Conservation (phyloP, 2,329 filamentous ascomycete genomes). For the Ophioceras dolichostomum region DNA sequence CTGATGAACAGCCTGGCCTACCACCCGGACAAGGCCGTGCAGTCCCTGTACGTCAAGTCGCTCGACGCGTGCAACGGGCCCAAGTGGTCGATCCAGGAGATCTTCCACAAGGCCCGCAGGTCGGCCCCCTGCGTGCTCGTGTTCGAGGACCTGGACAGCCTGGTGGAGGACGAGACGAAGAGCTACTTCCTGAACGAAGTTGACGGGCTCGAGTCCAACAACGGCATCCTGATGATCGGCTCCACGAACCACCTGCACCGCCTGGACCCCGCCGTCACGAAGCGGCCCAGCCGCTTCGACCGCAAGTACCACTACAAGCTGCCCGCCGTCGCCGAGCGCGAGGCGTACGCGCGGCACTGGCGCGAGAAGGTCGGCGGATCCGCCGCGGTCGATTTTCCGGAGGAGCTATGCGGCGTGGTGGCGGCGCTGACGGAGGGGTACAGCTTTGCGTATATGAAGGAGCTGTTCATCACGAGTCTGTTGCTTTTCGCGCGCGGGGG, state of each 20-base stretch:
- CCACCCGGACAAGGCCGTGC: conserved; percentile 26
- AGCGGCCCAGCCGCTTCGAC: conserved; percentile 41
- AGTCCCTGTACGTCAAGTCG: conserved; percentile 38
- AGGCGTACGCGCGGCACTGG: conserved; percentile 39
- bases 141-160: conserved; percentile 46
- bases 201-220: conserved; percentile 43
- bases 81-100: conserved; percentile 29
- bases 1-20: conserved; percentile 41
- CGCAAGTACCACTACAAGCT: conserved; percentile 40
- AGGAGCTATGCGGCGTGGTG: conserved; percentile 5
- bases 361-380: conserved; percentile 15
- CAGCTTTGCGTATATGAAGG: conserved; percentile 9
- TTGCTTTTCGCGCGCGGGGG: conserved; percentile 2
- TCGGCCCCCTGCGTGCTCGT: conserved; percentile 44
- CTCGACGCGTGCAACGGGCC: conserved; percentile 29
- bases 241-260: conserved; percentile 39
- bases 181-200: conserved; percentile 50
- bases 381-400: conserved; percentile 6
- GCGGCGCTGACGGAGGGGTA: conserved; percentile 7
- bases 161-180: conserved; percentile 34
- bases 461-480: conserved; percentile 7
- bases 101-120: conserved; percentile 34
- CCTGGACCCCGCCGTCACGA: conserved; percentile 40
- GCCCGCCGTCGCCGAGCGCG: conserved; percentile 29
- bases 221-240: conserved; percentile 44